phyloP scores from a whole-genome alignment of 441 rosid genomes.

The Populus hybrid region DNA sequence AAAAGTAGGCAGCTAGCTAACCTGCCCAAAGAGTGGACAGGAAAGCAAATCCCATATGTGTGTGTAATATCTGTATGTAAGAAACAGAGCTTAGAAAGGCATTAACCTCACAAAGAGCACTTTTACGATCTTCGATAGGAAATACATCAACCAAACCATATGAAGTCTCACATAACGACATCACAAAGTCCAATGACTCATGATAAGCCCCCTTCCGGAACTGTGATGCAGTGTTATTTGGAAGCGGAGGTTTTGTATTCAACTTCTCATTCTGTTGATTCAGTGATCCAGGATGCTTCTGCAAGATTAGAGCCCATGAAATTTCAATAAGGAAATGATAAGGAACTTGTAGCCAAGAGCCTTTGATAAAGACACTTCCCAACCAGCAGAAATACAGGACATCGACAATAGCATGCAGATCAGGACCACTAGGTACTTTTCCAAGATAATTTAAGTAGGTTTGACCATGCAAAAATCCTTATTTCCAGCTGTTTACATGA shows the following conservation, averaged over 20 bases:
- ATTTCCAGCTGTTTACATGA: not conserved
- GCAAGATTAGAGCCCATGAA: constrained; percentile 24
- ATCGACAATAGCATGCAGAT: not conserved
- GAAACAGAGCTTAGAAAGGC: constrained; percentile 2
- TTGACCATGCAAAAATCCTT: not conserved
- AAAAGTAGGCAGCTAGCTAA: not conserved
- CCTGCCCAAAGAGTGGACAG: not conserved
- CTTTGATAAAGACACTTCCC: not conserved
- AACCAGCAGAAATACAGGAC: not conserved
- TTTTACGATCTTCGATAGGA: constrained; percentile 95
- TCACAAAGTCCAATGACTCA: constrained; percentile 93
- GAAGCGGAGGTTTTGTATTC: constrained; percentile 79
- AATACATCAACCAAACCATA: constrained; percentile 93
- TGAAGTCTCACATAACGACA: constrained; percentile 84
- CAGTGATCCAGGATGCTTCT: constrained; percentile 88
- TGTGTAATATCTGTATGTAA: not conserved
- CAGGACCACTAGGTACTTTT: not conserved
- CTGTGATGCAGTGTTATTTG: constrained; percentile 56
- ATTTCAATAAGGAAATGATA: not conserved
- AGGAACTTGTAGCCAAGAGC: not conserved
- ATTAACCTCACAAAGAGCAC: constrained; percentile 84
- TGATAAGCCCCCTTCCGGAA: constrained; percentile 92
- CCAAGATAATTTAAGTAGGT: not conserved
- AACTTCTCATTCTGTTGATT: constrained; percentile 69
- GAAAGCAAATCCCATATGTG: not conserved